These are phyloP conservation scores for Coelastrella sp. DNA, from an alignment of 139 green algal species.

Conservation along the genomic window DNA sequence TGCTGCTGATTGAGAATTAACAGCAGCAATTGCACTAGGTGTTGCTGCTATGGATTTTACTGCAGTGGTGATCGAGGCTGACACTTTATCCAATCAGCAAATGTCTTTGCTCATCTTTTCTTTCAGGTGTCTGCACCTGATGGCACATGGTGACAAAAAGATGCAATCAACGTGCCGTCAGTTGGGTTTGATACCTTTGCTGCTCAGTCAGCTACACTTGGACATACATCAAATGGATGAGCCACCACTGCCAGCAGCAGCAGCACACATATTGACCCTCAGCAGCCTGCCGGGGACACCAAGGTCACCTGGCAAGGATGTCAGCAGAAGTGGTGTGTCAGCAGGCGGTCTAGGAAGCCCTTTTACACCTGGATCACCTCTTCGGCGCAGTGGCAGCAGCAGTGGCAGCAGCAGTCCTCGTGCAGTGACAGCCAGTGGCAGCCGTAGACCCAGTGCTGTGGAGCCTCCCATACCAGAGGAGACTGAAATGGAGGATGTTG, in stretches of 20 bases:
- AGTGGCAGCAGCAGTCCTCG: constrained; percentile 18
- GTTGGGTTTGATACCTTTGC: constrained; percentile 33
- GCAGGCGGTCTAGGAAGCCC: not conserved
- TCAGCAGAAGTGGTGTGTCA: not conserved
- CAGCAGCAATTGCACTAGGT: no score
- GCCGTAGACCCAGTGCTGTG: not conserved
- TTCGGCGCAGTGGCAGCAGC: constrained; percentile 15
- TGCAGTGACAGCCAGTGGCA: not conserved
- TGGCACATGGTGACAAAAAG: constrained; percentile 46
- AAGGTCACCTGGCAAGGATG: not conserved
- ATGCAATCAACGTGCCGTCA: constrained; percentile 10
- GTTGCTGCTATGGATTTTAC: no score
- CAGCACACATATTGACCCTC: constrained; percentile 17
- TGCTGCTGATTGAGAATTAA: no score
- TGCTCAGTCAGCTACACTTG: constrained; percentile 35
- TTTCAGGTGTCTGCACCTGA: constrained; percentile 59
- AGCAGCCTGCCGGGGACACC: constrained; percentile 11
- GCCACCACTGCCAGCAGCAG: constrained; percentile 31
- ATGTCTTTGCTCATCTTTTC: no score
- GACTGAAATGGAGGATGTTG: not conserved
- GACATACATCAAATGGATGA: constrained; percentile 35
- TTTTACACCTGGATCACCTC: not conserved
- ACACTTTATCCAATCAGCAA: no score
- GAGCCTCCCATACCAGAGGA: constrained; percentile 27
- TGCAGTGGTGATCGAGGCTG: no score